A percentile compares a stretch with the other conserved stretches of the same genome.
These are phyloP conservation scores for Macrolepiota dolichaula DNA, from an alignment of 768 basidiomycete species.

Conservation along the genomic window DNA sequence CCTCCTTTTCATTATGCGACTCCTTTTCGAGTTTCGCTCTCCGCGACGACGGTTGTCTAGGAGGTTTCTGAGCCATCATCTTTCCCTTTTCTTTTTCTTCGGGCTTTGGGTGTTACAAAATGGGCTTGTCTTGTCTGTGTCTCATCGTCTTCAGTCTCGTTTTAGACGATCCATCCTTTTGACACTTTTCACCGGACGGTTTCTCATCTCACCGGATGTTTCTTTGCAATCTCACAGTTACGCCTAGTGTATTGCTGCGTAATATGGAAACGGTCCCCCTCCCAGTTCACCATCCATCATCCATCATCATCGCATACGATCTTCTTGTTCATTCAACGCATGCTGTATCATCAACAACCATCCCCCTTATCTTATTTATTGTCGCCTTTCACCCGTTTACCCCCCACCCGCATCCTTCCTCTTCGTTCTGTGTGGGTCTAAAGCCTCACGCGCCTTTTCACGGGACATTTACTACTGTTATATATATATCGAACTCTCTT, in stretches of 20 bases:
- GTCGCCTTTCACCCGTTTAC: neutral
- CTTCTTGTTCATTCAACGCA: conserved; percentile 1
- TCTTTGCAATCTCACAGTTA: neutral
- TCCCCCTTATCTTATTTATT: neutral
- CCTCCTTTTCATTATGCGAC: conserved; percentile 5
- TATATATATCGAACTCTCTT: neutral
- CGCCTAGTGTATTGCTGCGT: conserved; percentile 9
- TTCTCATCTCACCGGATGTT: conserved; percentile 1
- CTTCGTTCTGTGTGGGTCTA: neutral
- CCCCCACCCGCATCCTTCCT: neutral
- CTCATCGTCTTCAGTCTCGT: neutral
- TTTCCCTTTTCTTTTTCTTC: neutral
- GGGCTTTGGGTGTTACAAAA: conserved; percentile 1
- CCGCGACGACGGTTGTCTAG: conserved; percentile 39
- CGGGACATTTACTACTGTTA: neutral
- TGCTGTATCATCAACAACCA: conserved; percentile 1
- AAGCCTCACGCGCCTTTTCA: neutral
- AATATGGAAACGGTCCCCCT: neutral
- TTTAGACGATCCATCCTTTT: neutral
- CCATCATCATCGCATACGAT: neutral
- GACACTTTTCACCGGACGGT: neutral
- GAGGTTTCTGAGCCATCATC: conserved; percentile 32
- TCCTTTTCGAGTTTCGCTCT: conserved; percentile 22
- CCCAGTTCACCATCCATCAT: conserved; percentile 3
- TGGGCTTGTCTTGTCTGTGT: neutral